phyloP scores from a whole-genome alignment of 2,329 filamentous ascomycete species.

The Hyphodiscus sp. region DNA sequence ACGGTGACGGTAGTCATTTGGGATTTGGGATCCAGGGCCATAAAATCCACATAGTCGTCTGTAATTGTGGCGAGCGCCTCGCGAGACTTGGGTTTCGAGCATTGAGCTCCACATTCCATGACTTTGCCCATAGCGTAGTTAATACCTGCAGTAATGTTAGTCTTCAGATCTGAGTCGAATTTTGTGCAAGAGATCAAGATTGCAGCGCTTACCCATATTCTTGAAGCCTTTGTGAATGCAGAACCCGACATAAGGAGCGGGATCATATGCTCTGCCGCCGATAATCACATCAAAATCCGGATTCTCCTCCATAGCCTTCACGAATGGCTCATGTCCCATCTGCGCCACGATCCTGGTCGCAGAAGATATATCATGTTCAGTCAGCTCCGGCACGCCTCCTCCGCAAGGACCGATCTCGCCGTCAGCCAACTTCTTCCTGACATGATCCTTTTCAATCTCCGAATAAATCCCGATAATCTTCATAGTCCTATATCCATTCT shows the following conservation, averaged over 20 bases:
- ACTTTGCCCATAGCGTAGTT: slow-evolving; percentile 50
- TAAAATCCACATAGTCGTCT: slow-evolving; percentile 34
- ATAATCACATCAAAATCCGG: slow-evolving; percentile 37
- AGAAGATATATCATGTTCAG: slow-evolving; percentile 32
- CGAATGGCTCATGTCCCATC: slow-evolving; percentile 40
- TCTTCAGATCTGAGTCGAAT: no score
- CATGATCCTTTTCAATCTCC: no score
- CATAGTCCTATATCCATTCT: no score
- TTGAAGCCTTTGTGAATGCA: no score
- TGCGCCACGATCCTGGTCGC: slow-evolving; percentile 37
- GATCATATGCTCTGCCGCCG: slow-evolving; percentile 34
- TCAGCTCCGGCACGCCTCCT: slow-evolving; percentile 35
- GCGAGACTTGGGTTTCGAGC: slow-evolving; percentile 34
- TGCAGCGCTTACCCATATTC: no score
- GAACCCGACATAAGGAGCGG: slow-evolving; percentile 29
- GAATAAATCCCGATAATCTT: no score
- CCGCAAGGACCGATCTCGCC: slow-evolving; percentile 28
- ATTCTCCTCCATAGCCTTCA: slow-evolving; percentile 34
- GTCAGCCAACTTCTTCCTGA: no score
- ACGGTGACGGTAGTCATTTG: slow-evolving; percentile 43
- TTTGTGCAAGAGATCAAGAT: no score
- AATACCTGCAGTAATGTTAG: slow-evolving; percentile 27
- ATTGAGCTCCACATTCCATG: slow-evolving; percentile 43
- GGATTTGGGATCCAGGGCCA: slow-evolving; percentile 33
- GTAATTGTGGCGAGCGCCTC: slow-evolving; percentile 31